These are phyloP conservation scores for Patellifolia procumbens DNA, from an alignment of 179 eudicot species.

Conservation along the genomic window DNA sequence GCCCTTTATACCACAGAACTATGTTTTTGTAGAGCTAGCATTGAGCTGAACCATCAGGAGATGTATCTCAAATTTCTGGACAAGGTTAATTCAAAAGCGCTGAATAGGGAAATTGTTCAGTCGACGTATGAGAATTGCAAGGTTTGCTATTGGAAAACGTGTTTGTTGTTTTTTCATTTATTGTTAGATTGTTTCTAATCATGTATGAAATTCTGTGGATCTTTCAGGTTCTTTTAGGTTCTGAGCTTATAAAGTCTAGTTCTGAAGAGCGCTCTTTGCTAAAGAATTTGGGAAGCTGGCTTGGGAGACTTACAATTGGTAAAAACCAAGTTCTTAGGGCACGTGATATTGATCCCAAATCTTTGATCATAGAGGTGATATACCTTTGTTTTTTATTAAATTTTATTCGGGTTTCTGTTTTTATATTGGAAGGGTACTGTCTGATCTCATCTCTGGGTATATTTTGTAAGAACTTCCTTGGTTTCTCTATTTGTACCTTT, in stretches of 20 bases:
- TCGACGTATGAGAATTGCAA: conserved; percentile 94
- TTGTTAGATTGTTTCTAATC: background rate
- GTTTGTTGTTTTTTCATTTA: background rate
- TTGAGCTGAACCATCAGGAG: conserved; percentile 93
- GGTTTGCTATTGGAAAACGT: conserved; percentile 38
- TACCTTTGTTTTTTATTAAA: too few relatives aligned
- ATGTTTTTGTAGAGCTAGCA: conserved; percentile 72
- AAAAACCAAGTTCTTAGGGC: conserved; percentile 81
- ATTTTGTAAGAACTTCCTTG: background rate
- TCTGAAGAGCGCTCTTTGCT: conserved; percentile 95
- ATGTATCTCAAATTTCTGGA: conserved; percentile 90
- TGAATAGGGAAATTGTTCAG: conserved; percentile 70
- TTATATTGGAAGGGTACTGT: background rate
- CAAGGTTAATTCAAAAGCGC: conserved; percentile 65
- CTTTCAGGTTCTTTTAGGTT: conserved; percentile 81
- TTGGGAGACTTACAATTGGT: conserved; percentile 95
- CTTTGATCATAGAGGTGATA: conserved; percentile 75
- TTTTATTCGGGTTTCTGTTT: too few relatives aligned
- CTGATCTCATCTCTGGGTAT: too few relatives aligned
- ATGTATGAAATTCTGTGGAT: background rate
- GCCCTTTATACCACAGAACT: background rate
- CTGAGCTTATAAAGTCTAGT: conserved; percentile 96
- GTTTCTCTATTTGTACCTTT: background rate
- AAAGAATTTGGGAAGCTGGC: conserved; percentile 97
- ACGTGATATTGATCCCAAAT: conserved; percentile 85